These are phyloP conservation scores for Obelidium mucronatum DNA, from an alignment of 192 early-diverging fungal species.

Conservation along the genomic window DNA sequence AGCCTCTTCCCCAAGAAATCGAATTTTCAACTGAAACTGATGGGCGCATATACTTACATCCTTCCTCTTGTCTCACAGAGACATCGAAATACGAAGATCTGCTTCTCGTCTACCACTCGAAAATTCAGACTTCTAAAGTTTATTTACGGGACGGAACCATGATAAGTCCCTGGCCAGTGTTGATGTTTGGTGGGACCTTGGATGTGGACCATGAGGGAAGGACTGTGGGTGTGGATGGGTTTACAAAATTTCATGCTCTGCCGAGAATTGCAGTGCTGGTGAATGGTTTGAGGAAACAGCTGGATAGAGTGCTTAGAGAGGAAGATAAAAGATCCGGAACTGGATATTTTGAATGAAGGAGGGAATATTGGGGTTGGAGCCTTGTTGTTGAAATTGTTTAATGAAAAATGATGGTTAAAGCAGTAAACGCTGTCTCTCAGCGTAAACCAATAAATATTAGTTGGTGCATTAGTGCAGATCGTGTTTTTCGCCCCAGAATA, in stretches of 20 bases:
- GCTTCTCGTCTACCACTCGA: constrained; percentile 66
- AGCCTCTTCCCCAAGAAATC: constrained; percentile 75
- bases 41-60: constrained; percentile 83
- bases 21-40: constrained; percentile 71
- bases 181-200: constrained; percentile 83
- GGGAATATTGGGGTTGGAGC: too few relatives aligned
- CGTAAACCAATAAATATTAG: too few relatives aligned
- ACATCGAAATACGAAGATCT: constrained; percentile 64
- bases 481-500: too few relatives aligned
- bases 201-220: constrained; percentile 72
- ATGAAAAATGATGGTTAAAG: neutral
- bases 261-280: constrained; percentile 65
- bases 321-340: constrained; percentile 72
- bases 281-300: constrained; percentile 69
- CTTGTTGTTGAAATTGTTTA: constrained; percentile 20
- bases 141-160: constrained; percentile 70
- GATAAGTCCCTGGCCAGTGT: constrained; percentile 70
- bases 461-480: too few relatives aligned
- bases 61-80: constrained; percentile 75
- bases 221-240: constrained; percentile 63
- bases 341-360: constrained; percentile 45
- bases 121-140: constrained; percentile 64
- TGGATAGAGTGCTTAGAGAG: constrained; percentile 72
- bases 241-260: constrained; percentile 70
- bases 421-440: too few relatives aligned